Base-by-base conservation (phyloP, 169 alveolate genomes). In the Plasmodium gallinaceum region DNA sequence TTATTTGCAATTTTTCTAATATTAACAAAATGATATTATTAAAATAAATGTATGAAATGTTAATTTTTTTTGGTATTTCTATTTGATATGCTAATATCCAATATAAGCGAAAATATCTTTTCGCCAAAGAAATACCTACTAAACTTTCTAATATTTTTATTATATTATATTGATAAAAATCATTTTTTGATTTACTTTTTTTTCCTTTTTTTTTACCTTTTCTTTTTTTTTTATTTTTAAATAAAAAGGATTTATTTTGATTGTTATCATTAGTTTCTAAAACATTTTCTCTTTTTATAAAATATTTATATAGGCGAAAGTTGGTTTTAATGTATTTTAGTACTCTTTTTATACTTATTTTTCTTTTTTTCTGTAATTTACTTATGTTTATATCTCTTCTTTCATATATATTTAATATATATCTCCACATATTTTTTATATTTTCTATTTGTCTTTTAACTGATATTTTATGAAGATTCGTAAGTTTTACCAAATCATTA, bases 371-470 rank as follows among this genome's bases (percentile, higher is more conserved):
- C 9, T 78, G 58, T 37, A 78, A 64, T 57, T 48, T 65, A 18
- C 89, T 48, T 48, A 78, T 66, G 20, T 78, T 24, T 64, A 78
- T 51, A 78, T 58, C 51, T 64, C 89, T 32, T 18, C 58, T 46
- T 78, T 78, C 89, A 54, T 78, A 78, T 26, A 65, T 78, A 65
- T 65, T 78, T 78, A 78, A 45, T 26, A 78, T 43, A 22, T 78
- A 78, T 52, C 64, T 78, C 89, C 89, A 78, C 76, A 78, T 32
- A 46, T 78, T 78, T 78, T 78, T 78, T 64, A 78, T 78, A 46
- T 78, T 78, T 32, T 78, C 89, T 78, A 78, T 64, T 78, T 78
- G 89, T 64, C 78, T 78, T 78, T 65, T 78, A 12, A 78, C 80
- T 78, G 89, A 78, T 51, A 43, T 64, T 78, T 78, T 78, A 51